Base-by-base conservation (phyloP, 805 yeast species). In the Jamesozyma rosinii region DNA sequence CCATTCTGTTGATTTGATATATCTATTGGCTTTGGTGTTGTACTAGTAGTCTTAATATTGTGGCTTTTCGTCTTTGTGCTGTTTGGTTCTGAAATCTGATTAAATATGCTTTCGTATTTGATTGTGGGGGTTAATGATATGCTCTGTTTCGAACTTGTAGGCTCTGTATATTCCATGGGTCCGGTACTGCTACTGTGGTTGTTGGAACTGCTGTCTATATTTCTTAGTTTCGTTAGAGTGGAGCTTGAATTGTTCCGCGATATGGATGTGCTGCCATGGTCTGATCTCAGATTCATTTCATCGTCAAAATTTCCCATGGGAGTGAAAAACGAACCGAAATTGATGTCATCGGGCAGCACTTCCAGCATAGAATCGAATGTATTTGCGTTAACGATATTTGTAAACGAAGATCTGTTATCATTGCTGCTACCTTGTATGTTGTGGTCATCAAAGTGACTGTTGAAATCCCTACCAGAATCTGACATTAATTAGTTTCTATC, bases 291-390 rank as follows among this genome's bases (percentile, higher is more conserved):
- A 29, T 34, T 20, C 22, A 40, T 8, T 13, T 38, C 36, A 18
- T 26, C 30, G 14, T 44, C 42, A n/a, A 35, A 40, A 41, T 27
- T 37, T 5, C 41, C 31, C 2, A 35, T 36, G 2, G 47, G 44
- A 24, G 40, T 38, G 40, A 44, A 40, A 37, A 45, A 43, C 3
- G 45, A 37, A n/a, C 24, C 33, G 40, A 54, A 48, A 37, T 53
- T 55, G 20, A 60, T 43, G 35, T 55, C 59, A 49, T 61, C 66
- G 2, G 67, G 67, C 17, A 63, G 42, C 9, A 55, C 57, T 44
- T 63, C 67, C 31, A 63, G 43, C 66, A 62, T 62, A 2, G 62
- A 47, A 44, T 63, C 67, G 40, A 62, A 62, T n/a, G 52, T 46
- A 22, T 29, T 35, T 2, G 34, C 18, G 20, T 18, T 38, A 10